These are phyloP conservation scores for Colletotrichum sp. DNA, from an alignment of 2,329 filamentous ascomycete genomes.

Conservation along the genomic window DNA sequence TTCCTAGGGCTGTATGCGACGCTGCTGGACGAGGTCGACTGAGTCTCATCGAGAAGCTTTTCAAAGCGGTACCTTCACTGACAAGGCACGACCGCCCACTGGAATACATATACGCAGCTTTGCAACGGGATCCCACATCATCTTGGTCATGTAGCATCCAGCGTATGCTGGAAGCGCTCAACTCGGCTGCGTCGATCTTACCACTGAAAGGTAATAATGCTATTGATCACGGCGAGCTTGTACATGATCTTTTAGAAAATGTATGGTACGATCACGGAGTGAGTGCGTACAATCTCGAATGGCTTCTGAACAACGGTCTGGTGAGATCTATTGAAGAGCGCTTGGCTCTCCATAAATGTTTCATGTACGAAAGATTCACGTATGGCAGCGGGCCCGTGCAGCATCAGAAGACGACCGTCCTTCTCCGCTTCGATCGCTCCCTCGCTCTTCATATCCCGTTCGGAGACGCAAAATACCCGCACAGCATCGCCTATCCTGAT, in stretches of 20 bases:
- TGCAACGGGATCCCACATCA: background rate
- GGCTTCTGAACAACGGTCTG: background rate
- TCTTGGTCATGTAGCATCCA: background rate
- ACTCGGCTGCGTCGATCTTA: background rate
- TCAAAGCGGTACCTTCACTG: background rate
- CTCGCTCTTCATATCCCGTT: background rate
- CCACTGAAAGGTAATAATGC: background rate
- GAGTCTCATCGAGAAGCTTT: background rate
- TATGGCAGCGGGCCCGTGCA: too few species aligned
- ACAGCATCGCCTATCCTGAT: background rate
- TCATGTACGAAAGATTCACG: background rate
- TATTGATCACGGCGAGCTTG: accelerated
- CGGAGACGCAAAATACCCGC: background rate
- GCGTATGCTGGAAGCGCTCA: background rate
- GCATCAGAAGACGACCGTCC: background rate
- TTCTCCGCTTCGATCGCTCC: background rate
- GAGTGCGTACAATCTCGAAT: background rate
- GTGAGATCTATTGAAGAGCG: background rate
- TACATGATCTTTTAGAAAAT: background rate
- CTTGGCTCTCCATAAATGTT: background rate
- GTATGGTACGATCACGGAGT: accelerated
- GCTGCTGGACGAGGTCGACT: background rate
- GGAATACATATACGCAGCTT: background rate
- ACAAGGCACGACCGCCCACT: background rate
- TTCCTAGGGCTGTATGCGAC: background rate